phyloP scores from a whole-genome alignment of 2,329 filamentous ascomycete genomes.

The Botrytis paeoniae region DNA sequence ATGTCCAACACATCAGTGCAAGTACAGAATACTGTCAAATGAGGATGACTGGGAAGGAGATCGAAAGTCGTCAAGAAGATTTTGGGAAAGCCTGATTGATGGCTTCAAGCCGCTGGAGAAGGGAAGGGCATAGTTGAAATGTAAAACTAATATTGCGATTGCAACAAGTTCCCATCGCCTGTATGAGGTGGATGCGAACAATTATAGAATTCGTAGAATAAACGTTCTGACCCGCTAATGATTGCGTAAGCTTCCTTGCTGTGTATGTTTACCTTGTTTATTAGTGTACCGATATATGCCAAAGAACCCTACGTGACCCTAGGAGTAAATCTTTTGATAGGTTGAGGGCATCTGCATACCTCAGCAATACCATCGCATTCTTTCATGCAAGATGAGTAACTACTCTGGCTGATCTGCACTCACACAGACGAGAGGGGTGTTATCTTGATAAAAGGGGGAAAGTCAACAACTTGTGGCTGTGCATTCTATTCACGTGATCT shows the following conservation, averaged over 20 bases:
- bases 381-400: neutral
- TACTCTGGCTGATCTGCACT: neutral
- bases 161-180: neutral
- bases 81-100: neutral
- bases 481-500: neutral
- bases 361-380: neutral
- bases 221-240: neutral
- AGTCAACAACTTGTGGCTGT: neutral
- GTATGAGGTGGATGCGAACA: neutral
- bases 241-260: neutral
- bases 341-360: neutral
- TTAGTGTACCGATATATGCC: neutral
- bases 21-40: neutral
- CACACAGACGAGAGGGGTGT: neutral
- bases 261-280: neutral
- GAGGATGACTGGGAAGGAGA: neutral
- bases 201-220: neutral
- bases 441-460: neutral
- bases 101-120: neutral
- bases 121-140: neutral
- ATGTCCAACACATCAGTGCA: neutral
- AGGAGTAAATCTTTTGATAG: neutral
- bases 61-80: neutral
- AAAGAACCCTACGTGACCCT: neutral
- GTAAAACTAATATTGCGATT: neutral